phyloP scores from a whole-genome alignment of 2,329 filamentous ascomycete genomes.

The Claviceps sp. region DNA sequence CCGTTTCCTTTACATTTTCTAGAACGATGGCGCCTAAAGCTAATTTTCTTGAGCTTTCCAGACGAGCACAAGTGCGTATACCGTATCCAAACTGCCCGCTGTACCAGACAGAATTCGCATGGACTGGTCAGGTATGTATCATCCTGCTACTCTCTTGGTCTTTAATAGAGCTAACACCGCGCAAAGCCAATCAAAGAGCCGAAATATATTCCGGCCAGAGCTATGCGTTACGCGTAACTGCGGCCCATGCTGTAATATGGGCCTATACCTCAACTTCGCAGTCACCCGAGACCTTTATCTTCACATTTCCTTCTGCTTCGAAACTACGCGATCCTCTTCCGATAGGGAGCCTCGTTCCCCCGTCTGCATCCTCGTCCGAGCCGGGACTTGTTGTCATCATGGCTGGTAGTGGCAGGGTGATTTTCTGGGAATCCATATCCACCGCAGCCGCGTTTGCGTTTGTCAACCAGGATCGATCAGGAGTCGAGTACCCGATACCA shows the following conservation, averaged over 20 bases:
- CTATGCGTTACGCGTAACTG: slow-evolving; percentile 70
- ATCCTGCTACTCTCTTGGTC: not conserved
- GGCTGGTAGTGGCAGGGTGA: slow-evolving; percentile 69
- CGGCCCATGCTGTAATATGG: slow-evolving; percentile 79
- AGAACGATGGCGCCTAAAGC: not conserved
- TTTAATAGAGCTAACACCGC: not conserved
- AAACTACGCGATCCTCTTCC: slow-evolving; percentile 61
- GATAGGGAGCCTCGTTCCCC: slow-evolving; percentile 68
- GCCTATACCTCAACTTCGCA: slow-evolving; percentile 60
- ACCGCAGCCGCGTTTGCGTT: slow-evolving; percentile 74
- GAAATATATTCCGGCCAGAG: slow-evolving; percentile 51
- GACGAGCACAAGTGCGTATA: slow-evolving; percentile 77
- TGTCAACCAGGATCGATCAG: slow-evolving; percentile 67
- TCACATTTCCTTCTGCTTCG: slow-evolving; percentile 63
- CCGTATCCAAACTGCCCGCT: slow-evolving; percentile 70
- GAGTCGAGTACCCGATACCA: slow-evolving; percentile 60
- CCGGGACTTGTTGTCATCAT: slow-evolving; percentile 80
- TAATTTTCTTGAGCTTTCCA: slow-evolving; percentile 21
- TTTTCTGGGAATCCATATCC: slow-evolving; percentile 93
- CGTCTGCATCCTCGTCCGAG: slow-evolving; percentile 63
- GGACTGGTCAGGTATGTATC: slow-evolving; percentile 49
- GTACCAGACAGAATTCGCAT: slow-evolving; percentile 64
- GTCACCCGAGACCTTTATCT: slow-evolving; percentile 64
- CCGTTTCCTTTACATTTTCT: slow-evolving; percentile 12
- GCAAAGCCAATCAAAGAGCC: slow-evolving; percentile 48